Evolutionary conservation across 768 basidiomycete species (phyloP).

Genomic region (Lactarius vividus): DNA sequence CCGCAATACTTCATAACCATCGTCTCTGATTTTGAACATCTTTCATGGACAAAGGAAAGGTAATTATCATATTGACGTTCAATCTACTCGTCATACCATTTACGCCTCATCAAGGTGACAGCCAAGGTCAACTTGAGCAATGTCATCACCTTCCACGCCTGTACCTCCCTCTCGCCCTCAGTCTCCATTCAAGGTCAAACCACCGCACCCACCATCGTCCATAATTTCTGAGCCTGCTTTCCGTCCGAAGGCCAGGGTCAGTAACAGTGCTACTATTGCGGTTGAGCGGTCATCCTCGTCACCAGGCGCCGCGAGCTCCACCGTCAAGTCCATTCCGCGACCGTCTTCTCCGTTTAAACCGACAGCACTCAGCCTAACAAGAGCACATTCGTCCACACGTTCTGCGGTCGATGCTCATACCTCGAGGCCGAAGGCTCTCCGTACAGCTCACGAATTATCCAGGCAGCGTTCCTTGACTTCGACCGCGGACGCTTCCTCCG

Average conservation of each 20-base stretch:
- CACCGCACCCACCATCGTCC: slow-evolving; percentile 32
- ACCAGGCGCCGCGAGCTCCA: slow-evolving; percentile 30
- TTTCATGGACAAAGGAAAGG: slow-evolving; percentile 28
- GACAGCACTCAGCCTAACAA: slow-evolving; percentile 6
- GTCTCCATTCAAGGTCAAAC: slow-evolving; percentile 46
- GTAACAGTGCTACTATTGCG: slow-evolving; percentile 44
- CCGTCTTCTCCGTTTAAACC: slow-evolving; percentile 26
- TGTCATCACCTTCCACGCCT: slow-evolving; percentile 30
- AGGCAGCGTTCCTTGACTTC: slow-evolving; percentile 36
- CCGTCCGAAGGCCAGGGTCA: slow-evolving; percentile 62
- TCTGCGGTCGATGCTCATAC: slow-evolving; percentile 29
- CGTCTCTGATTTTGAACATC: not conserved
- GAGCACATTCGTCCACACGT: slow-evolving; percentile 16
- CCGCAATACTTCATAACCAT: not conserved
- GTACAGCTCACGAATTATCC: slow-evolving; percentile 25
- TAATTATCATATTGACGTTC: not conserved
- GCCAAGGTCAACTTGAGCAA: slow-evolving; percentile 46
- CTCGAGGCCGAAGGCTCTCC: slow-evolving; percentile 29
- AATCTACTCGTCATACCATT: not conserved
- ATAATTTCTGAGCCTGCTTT: slow-evolving; percentile 24
- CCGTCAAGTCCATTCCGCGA: slow-evolving; percentile 29
- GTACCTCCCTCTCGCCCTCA: slow-evolving; percentile 43
- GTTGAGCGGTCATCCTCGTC: slow-evolving; percentile 31
- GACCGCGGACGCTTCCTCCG: slow-evolving; percentile 24
- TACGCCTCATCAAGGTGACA: slow-evolving; percentile 44